phyloP scores from a whole-genome alignment of 768 basidiomycete genomes.

The Lyophyllum atratum region DNA sequence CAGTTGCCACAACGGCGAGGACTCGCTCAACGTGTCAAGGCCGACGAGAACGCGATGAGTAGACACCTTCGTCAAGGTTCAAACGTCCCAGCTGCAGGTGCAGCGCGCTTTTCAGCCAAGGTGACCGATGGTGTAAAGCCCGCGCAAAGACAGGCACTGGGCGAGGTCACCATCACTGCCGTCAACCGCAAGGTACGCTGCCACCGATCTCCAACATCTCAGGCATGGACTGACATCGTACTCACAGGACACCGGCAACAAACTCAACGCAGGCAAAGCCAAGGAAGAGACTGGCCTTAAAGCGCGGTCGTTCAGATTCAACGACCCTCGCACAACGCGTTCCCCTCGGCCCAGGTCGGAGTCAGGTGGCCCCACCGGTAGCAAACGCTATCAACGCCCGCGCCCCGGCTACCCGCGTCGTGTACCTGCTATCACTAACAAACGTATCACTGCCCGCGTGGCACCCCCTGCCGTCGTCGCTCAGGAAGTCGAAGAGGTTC shows the following conservation, averaged over 20 bases:
- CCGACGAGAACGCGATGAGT: slow-evolving; percentile 77
- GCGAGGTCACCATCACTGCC: slow-evolving; percentile 78
- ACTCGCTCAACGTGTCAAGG: slow-evolving; percentile 66
- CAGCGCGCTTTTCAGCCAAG: slow-evolving; percentile 53
- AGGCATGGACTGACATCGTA: slow-evolving; percentile 22
- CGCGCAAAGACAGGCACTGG: slow-evolving; percentile 67
- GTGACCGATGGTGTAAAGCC: slow-evolving; percentile 54
- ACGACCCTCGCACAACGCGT: slow-evolving; percentile 68
- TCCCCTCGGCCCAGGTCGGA: slow-evolving; percentile 62
- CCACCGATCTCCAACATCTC: slow-evolving; percentile 10
- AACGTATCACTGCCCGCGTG: slow-evolving; percentile 44
- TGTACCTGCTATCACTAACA: slow-evolving; percentile 28
- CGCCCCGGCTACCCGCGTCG: slow-evolving; percentile 33
- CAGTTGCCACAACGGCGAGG: slow-evolving; percentile 73
- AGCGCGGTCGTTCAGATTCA: slow-evolving; percentile 67
- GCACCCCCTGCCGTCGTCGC: slow-evolving; percentile 43
- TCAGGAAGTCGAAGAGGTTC: slow-evolving; percentile 39
- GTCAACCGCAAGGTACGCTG: slow-evolving; percentile 73
- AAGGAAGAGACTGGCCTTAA: slow-evolving; percentile 70
- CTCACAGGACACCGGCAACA: slow-evolving; percentile 48
- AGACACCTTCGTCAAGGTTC: slow-evolving; percentile 68
- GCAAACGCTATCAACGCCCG: slow-evolving; percentile 43
- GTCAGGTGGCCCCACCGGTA: slow-evolving; percentile 43
- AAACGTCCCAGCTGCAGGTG: slow-evolving; percentile 43
- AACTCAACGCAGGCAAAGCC: slow-evolving; percentile 54